Evolutionary conservation across 2,329 filamentous ascomycete genomes (phyloP), one percentile per base, ranked within the genome.

Genomic region (Orbilia javanica): DNA sequence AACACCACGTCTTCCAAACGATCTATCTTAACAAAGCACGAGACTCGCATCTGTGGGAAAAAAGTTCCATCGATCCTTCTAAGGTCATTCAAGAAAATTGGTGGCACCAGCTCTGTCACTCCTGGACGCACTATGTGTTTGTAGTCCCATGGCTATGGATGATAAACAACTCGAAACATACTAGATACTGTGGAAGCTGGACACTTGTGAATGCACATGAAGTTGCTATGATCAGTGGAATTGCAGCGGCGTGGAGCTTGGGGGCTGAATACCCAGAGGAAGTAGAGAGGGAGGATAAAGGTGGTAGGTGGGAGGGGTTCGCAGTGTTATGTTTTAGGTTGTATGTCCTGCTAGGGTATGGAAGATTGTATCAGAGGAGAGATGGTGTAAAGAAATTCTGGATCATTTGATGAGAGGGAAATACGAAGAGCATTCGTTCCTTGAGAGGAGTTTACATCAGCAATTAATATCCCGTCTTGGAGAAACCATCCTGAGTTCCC

Each of bases 61-160:
- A 88, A 29, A 85, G 87, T 73, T 86, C 90, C 73, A 91, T 91
- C 46, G 86, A 89, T 79, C 84, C 87, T 79, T 82, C 82, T 62
- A 90, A 91, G 80, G 86, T 91, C 52, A 90, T 91, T 63, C 85
- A 88, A 57, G 87, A 86, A 79, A 88, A 91, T 79, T 91, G 89
- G 89, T 91, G 90, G 89, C 89, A 91, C 81, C 89, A 91, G 83
- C 85, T 91, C 10, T 89, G 89, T 70, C 89, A 91, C 81, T 85
- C 86, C 2, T 91, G 87, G 87, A 88, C 88, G 36, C 89, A 91
- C 81, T 91, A 90, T 81, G 82, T 88, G 0, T 86, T 89, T 36
- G 89, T 91, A 0, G 90, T 93, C 0, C 91, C 91, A 0, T 89
- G 89, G 79, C 88, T 93, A 87, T 91, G 91, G 90, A 88, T 91